phyloP scores from a whole-genome alignment of 495 filamentous ascomycete genomes.

The Daldinia vernicosa region DNA sequence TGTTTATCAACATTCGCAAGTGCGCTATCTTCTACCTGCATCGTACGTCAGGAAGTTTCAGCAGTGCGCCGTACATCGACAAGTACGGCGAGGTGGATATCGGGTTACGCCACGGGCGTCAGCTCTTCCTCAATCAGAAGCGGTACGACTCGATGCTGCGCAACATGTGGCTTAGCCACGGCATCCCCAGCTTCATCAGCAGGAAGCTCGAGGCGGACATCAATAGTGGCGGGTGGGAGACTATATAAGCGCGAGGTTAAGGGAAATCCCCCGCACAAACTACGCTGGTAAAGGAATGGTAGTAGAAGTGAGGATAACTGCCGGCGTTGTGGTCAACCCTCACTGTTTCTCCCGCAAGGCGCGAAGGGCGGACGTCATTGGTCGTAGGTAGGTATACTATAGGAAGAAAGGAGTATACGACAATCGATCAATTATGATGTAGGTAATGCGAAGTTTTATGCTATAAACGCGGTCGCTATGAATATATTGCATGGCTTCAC shows the following conservation, averaged over 20 bases:
- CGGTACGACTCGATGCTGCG: slow-evolving; percentile 89
- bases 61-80: slow-evolving; percentile 90
- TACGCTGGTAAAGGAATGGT: background rate
- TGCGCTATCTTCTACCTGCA: slow-evolving; percentile 89
- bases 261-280: background rate
- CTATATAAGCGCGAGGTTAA: slow-evolving; percentile 59
- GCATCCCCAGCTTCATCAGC: slow-evolving; percentile 86
- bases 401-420: background rate
- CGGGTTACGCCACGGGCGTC: slow-evolving; percentile 80
- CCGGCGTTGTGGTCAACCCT: background rate
- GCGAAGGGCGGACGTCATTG: background rate
- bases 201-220: slow-evolving; percentile 92
- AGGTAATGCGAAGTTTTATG: slow-evolving; percentile 5
- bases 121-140: slow-evolving; percentile 90
- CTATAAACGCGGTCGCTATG: slow-evolving; percentile 9
- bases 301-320: background rate
- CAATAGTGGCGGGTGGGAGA: slow-evolving; percentile 98
- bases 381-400: background rate
- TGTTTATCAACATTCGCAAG: slow-evolving; percentile 96
- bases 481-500: slow-evolving; percentile 1
- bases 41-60: slow-evolving; percentile 81
- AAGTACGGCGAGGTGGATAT: slow-evolving; percentile 93
- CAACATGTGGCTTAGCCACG: slow-evolving; percentile 86
- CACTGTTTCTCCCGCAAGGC: background rate
- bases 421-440: background rate